Conservation (phyloP, 225 moss, liverwort and hornwort genomes). For the Bryoerythrophyllum caledonicum region DNA sequence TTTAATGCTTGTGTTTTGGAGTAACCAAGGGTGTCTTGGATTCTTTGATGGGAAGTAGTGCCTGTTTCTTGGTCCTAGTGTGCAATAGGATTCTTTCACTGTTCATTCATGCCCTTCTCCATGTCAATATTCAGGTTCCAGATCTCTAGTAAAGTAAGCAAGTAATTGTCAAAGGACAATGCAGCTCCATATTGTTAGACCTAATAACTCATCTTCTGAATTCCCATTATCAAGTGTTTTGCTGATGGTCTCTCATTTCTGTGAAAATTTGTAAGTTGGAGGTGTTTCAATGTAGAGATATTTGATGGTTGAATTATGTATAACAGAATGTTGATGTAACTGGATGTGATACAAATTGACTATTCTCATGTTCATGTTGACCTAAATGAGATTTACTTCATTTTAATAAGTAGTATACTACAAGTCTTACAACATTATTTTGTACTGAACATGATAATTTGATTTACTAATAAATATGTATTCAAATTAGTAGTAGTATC, state of each 20-base stretch:
- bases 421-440: not conserved
- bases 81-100: conserved; percentile 5
- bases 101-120: conserved; percentile 27
- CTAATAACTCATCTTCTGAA: not conserved
- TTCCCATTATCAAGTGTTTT: not conserved
- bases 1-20: conserved; percentile 30
- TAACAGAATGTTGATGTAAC: not conserved
- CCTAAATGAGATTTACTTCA: not conserved
- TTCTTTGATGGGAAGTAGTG: conserved; percentile 29
- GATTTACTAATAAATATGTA: not conserved
- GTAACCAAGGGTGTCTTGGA: conserved; percentile 28
- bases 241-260: not conserved
- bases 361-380: not conserved
- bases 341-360: not conserved
- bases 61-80: conserved; percentile 32
- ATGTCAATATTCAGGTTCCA: conserved; percentile 29
- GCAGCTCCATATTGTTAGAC: not conserved
- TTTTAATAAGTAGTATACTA: not conserved
- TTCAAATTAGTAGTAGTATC: not conserved
- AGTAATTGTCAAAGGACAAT: conserved; percentile 22
- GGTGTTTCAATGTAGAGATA: too few species aligned
- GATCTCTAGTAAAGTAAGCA: conserved; percentile 16
- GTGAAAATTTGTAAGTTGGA: too few species aligned
- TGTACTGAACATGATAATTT: not conserved
- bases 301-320: too few species aligned